Percentiles rank a stretch among this genome's conserved stretches.
Evolutionary conservation across 805 yeast species (phyloP).

Genomic region (Yarrowia sp.): DNA sequence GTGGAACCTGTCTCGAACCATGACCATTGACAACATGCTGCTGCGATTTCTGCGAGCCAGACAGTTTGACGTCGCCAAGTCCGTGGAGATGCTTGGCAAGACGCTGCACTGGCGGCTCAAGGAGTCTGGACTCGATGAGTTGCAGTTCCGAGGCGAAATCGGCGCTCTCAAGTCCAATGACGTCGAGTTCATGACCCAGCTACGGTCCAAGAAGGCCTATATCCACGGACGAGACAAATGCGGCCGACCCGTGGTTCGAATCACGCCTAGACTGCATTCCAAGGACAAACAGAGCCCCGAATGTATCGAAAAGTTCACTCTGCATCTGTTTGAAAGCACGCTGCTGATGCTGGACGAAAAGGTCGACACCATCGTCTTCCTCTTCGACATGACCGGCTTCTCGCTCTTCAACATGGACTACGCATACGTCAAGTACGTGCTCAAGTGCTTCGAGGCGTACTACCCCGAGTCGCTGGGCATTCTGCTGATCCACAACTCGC

Average conservation of each 20-base stretch:
- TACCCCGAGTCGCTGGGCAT: constrained; percentile 82
- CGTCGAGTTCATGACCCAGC: constrained; percentile 89
- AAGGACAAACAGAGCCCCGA: constrained; percentile 62
- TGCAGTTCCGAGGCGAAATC: constrained; percentile 63
- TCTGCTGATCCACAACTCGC: constrained; percentile 78
- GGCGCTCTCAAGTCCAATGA: constrained; percentile 70
- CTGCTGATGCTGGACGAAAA: constrained; percentile 59
- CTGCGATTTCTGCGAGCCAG: constrained; percentile 92
- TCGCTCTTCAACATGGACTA: constrained; percentile 84
- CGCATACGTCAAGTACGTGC: constrained; percentile 75
- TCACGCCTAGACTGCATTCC: constrained; percentile 61
- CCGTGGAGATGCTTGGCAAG: constrained; percentile 79
- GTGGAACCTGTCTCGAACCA: constrained; percentile 54
- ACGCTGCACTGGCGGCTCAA: constrained; percentile 91
- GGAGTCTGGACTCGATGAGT: constrained; percentile 82
- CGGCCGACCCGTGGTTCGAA: constrained; percentile 90
- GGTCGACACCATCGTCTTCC: constrained; percentile 67
- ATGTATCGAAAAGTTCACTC: constrained; percentile 69
- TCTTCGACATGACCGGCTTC: constrained; percentile 79
- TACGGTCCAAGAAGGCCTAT: constrained; percentile 90
- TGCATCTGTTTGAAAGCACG: constrained; percentile 71
- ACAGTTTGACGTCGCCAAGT: constrained; percentile 82
- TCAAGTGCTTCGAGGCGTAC: constrained; percentile 80
- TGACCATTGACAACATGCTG: constrained; percentile 68
- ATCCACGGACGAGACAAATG: constrained; percentile 96